Base-by-base conservation (phyloP, 2,329 filamentous ascomycete species). In the Talaromyces sp. region DNA sequence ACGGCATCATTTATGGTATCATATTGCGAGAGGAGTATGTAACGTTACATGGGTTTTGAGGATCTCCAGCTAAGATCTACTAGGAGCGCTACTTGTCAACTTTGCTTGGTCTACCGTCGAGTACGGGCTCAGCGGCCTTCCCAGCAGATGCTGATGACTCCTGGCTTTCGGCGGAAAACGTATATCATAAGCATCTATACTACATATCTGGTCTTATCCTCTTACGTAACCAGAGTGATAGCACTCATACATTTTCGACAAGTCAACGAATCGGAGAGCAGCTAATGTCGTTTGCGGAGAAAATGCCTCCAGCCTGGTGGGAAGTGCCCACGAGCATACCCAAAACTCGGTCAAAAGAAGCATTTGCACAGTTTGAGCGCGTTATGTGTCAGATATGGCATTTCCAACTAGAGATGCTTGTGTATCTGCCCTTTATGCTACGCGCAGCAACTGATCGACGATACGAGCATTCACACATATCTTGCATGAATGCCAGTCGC, bases 321-420 rank as follows among this genome's bases (percentile, higher is more conserved):
- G 17, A 43, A 43, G 7, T 43, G 41, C 41, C 41, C n/a, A n/a
- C 41, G 1, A 43, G 17, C 41, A 19, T 43, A 43, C n/a, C 41
- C 10, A 43, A 43, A 43, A 10, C 41, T 13, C 41, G 41, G 6
- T n/a, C 41, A n/a, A 43, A 43, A 43, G 41, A 43, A 19, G 17
- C 41, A 43, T 43, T 43, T 19, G 41, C n/a, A 19, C 41, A 43
- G 37, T 58, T 58, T 10, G 54, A 58, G 33, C 25, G 54, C 37
- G 54, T 58, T 2, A 58, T 58, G 54, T 58, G 54, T 17, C 54
- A 58, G 25, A 58, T 58, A 10, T 58, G 54, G 54, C 54, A 58
- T 58, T 58, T 58, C 11, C 33, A 58, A 39, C n/a, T 58, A 39
- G 54, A 58, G 25, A 58, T 39, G 17, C 33, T 58, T 35, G 54